Conservation (phyloP, 2,329 filamentous ascomycete genomes). For the Ophiostoma angusticollis region DNA sequence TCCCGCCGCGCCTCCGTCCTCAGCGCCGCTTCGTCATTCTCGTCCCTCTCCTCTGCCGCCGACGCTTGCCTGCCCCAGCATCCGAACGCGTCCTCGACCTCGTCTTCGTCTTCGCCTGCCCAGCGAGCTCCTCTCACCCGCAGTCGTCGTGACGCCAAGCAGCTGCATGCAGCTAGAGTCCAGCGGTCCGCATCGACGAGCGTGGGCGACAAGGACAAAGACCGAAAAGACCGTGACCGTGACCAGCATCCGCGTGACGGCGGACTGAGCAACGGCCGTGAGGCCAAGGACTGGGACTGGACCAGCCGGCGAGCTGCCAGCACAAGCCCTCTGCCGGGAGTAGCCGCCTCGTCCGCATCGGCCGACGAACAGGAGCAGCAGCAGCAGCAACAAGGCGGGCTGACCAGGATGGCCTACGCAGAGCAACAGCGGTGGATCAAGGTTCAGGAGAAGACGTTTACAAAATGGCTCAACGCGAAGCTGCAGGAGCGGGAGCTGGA, state of each 20-base stretch:
- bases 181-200: constrained; percentile 31
- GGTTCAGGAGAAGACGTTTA: constrained; percentile 98
- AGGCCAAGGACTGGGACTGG: constrained; percentile 10
- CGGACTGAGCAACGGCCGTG: neutral
- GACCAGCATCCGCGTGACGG: constrained; percentile 2
- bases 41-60: constrained; percentile 13
- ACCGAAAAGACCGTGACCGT: constrained; percentile 15
- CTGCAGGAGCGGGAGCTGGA: constrained; percentile 63
- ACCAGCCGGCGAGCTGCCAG: constrained; percentile 8
- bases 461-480: constrained; percentile 99
- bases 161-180: constrained; percentile 35
- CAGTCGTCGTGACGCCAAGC: constrained; percentile 33
- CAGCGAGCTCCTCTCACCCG: constrained; percentile 20
- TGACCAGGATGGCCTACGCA: constrained; percentile 48
- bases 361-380: constrained; percentile 7
- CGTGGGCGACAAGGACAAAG: constrained; percentile 18
- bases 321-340: constrained; percentile 6
- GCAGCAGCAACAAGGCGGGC: constrained; percentile 18
- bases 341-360: neutral
- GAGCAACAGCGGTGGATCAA: constrained; percentile 57
- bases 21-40: constrained; percentile 18
- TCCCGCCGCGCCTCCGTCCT: constrained; percentile 19
- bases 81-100: too few relatives aligned
- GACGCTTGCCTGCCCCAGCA: too few relatives aligned
- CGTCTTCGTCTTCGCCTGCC: constrained; percentile 13